Evolutionary conservation across 225 moss, liverwort and hornwort genomes (phyloP).

Genomic region (Neckera pumila): DNA sequence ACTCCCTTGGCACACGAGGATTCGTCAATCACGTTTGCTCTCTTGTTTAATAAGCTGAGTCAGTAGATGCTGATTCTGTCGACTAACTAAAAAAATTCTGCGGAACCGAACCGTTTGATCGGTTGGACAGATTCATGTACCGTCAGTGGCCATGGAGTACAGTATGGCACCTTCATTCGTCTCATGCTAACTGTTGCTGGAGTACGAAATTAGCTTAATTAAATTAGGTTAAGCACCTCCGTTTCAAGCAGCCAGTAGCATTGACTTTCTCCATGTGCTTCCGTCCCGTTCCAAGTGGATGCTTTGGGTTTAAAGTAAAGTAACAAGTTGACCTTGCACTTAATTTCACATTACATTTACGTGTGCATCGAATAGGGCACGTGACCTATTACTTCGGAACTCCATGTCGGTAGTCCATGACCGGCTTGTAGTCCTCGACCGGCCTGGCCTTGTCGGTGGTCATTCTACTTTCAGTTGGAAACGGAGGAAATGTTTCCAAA

Average conservation of each 20-base stretch:
- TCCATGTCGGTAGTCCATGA: conserved; percentile 5
- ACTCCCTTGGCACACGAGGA: background rate
- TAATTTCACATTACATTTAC: too few relatives aligned
- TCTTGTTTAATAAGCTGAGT: too few relatives aligned
- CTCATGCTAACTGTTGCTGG: background rate
- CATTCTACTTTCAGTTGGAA: background rate
- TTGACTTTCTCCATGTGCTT: background rate
- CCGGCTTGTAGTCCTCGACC: background rate
- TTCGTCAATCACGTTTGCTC: background rate
- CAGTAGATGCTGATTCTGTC: background rate
- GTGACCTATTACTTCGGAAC: background rate
- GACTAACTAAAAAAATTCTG: background rate
- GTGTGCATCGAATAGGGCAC: background rate
- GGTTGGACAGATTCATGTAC: background rate
- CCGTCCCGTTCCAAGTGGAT: background rate
- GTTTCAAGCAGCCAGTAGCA: background rate
- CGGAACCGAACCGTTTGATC: background rate
- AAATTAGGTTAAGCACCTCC: background rate
- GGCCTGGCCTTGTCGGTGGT: background rate
- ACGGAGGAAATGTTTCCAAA: background rate
- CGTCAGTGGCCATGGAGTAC: background rate
- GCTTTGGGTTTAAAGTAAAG: background rate
- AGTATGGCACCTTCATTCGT: background rate
- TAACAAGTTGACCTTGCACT: background rate
- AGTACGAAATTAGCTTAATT: too few relatives aligned